Percentiles rank a stretch among this genome's conserved stretches.
These are phyloP conservation scores for Trifolium fragiferum DNA, from an alignment of 306 rosid genomes.

Conservation along the genomic window DNA sequence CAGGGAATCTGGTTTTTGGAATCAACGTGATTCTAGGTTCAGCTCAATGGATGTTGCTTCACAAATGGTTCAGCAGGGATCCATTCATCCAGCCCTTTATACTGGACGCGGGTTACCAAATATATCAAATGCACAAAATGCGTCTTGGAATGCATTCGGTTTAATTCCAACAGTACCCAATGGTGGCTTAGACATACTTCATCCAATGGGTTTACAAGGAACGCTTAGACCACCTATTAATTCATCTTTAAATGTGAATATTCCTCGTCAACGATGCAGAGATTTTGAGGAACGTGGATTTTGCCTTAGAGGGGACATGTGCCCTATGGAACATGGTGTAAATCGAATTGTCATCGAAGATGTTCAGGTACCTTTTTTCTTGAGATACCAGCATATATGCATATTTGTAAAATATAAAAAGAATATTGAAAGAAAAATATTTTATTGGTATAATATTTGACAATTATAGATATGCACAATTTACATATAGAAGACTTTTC, in stretches of 20 bases:
- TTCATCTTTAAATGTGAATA: constrained; percentile 75
- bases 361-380: constrained; percentile 75
- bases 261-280: constrained; percentile 92
- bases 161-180: constrained; percentile 82
- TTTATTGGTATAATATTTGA: neutral
- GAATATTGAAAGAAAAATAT: neutral
- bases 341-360: constrained; percentile 98
- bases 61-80: constrained; percentile 81
- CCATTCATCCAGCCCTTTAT: constrained; percentile 76
- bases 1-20: constrained; percentile 84
- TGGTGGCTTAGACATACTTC: constrained; percentile 83
- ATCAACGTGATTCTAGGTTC: constrained; percentile 81
- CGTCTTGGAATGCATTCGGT: constrained; percentile 90
- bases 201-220: constrained; percentile 87
- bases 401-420: constrained; percentile 14
- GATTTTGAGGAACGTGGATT: constrained; percentile 99
- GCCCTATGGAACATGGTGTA: constrained; percentile 99
- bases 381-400: constrained; percentile 24
- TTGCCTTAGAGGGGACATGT: constrained; percentile 99
- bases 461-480: neutral
- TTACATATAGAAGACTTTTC: constrained; percentile 1
- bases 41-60: constrained; percentile 79
- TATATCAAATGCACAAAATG: constrained; percentile 81
- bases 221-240: constrained; percentile 82
- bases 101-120: constrained; percentile 80